Percentiles rank a stretch among this genome's conserved stretches.
phyloP scores from a whole-genome alignment of 2,329 filamentous ascomycete species.

The Pestalotiopsis sp. region DNA sequence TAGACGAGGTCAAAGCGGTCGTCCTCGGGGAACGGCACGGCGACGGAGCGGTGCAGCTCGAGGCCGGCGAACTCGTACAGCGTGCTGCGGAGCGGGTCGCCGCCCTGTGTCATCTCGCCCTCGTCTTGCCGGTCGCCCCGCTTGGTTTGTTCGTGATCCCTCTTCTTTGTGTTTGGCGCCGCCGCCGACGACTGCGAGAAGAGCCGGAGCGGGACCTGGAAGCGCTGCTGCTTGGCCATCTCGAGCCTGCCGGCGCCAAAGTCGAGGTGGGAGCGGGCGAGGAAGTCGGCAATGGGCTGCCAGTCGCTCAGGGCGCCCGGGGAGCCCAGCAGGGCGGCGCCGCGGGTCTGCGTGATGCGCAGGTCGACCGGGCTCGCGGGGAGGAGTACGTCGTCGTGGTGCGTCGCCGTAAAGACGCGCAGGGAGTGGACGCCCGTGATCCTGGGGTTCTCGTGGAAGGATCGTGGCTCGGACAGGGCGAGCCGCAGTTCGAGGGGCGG shows the following conservation, averaged over 20 bases:
- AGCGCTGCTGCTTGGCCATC: slow-evolving; percentile 34
- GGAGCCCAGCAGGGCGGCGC: slow-evolving; percentile 31
- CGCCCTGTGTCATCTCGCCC: neutral
- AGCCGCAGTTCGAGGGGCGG: slow-evolving; percentile 41
- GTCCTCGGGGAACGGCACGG: slow-evolving; percentile 37
- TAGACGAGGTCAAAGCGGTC: slow-evolving; percentile 50
- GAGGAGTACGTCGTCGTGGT: slow-evolving; percentile 47
- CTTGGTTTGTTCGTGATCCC: neutral
- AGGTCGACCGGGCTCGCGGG: slow-evolving; percentile 51
- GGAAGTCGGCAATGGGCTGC: slow-evolving; percentile 44
- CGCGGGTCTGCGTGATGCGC: slow-evolving; percentile 44
- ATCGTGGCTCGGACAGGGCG: slow-evolving; percentile 34
- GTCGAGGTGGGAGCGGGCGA: slow-evolving; percentile 47
- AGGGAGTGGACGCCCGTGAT: slow-evolving; percentile 36
- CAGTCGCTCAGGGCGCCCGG: slow-evolving; percentile 29
- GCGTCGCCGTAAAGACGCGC: slow-evolving; percentile 40
- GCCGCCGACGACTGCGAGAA: slow-evolving; percentile 10
- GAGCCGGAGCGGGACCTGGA: slow-evolving; percentile 34
- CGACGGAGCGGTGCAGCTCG: slow-evolving; percentile 52
- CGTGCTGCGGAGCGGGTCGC: slow-evolving; percentile 19
- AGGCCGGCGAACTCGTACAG: slow-evolving; percentile 52
- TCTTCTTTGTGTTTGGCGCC: neutral
- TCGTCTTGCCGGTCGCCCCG: neutral
- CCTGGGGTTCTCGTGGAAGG: neutral
- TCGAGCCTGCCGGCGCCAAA: slow-evolving; percentile 43